Evolutionary conservation across 495 filamentous ascomycete species (phyloP), one percentile per base, ranked within the genome.

Genomic region (Astrothelium macrocarpum): DNA sequence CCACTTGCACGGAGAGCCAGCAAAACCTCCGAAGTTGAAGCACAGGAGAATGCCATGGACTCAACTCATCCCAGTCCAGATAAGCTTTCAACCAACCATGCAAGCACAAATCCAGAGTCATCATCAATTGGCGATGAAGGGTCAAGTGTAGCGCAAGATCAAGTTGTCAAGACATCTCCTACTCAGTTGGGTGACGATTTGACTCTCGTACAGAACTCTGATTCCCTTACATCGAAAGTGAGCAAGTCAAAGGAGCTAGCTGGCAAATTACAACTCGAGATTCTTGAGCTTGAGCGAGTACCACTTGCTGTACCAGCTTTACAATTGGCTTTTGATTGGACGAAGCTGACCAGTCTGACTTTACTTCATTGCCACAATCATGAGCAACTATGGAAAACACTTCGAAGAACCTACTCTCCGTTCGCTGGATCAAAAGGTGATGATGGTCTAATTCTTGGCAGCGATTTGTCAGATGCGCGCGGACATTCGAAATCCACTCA

Each of bases 211-310:
- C 20, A 9, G 25, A 25, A 12, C 20, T 29, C 16, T 26, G 59
- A 45, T 29, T 25, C 45, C 14, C 26, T 59, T 63, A 29, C 62
- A 29, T 53, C 62, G 28, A 61, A 68, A 32, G 26, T 60, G 56
- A 1, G 45, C 61, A 18, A 65, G 28, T 16, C 39, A 49, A 39
- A 29, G 16, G 25, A 56, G 9, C 25, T 16, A 11, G 26, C 49
- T 28, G 49, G 23, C 32, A 85, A 82, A 65, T 75, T 96, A 7
- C 85, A 81, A 32, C 76, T 96, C 28, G 85, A 92, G 60, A 83
- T 81, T 5, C 78, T 97, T 18, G 91, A 94, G 71, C 78, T 97
- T 1, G 92, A 97, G 71, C 83, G 90, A n/a, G 83, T 96, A 14
- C 79, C 84, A 1, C 72, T 96, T 4, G 90, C 86, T 11, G 76